Conservation (phyloP, 139 green algal species). For the Microglena sp. region DNA sequence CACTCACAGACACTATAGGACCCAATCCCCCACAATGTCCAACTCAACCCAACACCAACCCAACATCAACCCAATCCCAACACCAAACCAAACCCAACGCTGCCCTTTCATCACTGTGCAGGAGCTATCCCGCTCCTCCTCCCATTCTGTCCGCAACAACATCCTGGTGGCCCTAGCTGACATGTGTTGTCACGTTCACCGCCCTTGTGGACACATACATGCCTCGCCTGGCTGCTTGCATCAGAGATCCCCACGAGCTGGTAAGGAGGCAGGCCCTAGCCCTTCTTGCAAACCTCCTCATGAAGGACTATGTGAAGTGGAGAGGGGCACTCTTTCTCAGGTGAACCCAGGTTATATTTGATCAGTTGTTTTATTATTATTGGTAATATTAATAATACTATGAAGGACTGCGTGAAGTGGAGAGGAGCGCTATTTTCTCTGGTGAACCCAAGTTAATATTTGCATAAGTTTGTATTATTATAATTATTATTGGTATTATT, state of each 20-base stretch:
- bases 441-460: too few relatives aligned
- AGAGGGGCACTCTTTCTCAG: conserved; percentile 69
- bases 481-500: too few relatives aligned
- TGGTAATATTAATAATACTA: too few relatives aligned
- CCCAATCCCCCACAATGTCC: too few relatives aligned
- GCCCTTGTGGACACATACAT: conserved; percentile 68
- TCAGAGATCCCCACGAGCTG: conserved; percentile 70
- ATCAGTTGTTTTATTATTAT: too few relatives aligned
- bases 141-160: conserved; percentile 77
- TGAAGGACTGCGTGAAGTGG: conserved; percentile 87
- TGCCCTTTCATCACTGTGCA: conserved; percentile 21
- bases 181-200: conserved; percentile 74
- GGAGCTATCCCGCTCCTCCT: conserved; percentile 33
- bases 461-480: too few relatives aligned
- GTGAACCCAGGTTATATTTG: too few relatives aligned
- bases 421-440: conserved; percentile 64
- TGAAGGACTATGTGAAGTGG: conserved; percentile 89
- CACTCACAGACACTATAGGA: too few relatives aligned
- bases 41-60: too few relatives aligned
- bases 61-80: too few relatives aligned
- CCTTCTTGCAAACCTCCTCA: conserved; percentile 68
- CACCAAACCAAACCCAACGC: too few relatives aligned
- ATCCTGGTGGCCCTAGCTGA: conserved; percentile 77
- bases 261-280: conserved; percentile 67
- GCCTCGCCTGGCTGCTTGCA: conserved; percentile 50